These are phyloP conservation scores for Penicillium sclerotigenum DNA, from an alignment of 2,329 filamentous ascomycete genomes.

Conservation along the genomic window DNA sequence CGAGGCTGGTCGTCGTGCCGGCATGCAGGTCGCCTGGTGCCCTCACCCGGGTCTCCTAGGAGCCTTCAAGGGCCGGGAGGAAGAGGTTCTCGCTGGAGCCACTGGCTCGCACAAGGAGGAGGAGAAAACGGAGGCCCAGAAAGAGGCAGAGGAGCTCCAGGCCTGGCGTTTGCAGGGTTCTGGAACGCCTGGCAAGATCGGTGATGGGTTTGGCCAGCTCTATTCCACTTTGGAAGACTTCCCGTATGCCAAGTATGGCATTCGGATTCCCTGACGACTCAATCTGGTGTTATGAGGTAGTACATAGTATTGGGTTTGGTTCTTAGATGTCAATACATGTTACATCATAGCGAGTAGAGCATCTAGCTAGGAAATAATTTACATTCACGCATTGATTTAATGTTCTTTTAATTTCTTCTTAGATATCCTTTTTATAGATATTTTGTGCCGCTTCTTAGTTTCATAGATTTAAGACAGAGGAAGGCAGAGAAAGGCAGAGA, in stretches of 20 bases:
- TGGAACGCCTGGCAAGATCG: slow-evolving; percentile 53
- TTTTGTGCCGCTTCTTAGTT: too few species aligned
- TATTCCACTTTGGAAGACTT: slow-evolving; percentile 56
- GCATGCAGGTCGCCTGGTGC: slow-evolving; percentile 92
- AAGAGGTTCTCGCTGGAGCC: slow-evolving; percentile 76
- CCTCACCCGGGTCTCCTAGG: slow-evolving; percentile 75
- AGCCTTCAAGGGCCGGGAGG: slow-evolving; percentile 73
- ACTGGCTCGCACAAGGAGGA: slow-evolving; percentile 66
- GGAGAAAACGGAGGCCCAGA: slow-evolving; percentile 42
- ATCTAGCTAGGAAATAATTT: neutral
- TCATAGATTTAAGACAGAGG: too few species aligned
- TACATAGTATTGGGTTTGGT: neutral
- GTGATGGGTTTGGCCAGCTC: slow-evolving; percentile 60
- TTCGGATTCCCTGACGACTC: slow-evolving; percentile 31
- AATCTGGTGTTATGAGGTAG: neutral
- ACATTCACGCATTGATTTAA: neutral
- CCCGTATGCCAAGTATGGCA: slow-evolving; percentile 59
- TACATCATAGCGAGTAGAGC: neutral
- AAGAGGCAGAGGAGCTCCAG: slow-evolving; percentile 41
- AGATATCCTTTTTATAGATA: too few species aligned
- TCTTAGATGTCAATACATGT: neutral
- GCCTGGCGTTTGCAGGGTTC: slow-evolving; percentile 38
- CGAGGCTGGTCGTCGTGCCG: slow-evolving; percentile 82
- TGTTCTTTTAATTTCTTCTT: too few species aligned
- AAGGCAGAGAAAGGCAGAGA: too few species aligned